Evolutionary conservation across 139 green algal genomes (phyloP).

Genomic region (Tetradesmus obliquus): DNA sequence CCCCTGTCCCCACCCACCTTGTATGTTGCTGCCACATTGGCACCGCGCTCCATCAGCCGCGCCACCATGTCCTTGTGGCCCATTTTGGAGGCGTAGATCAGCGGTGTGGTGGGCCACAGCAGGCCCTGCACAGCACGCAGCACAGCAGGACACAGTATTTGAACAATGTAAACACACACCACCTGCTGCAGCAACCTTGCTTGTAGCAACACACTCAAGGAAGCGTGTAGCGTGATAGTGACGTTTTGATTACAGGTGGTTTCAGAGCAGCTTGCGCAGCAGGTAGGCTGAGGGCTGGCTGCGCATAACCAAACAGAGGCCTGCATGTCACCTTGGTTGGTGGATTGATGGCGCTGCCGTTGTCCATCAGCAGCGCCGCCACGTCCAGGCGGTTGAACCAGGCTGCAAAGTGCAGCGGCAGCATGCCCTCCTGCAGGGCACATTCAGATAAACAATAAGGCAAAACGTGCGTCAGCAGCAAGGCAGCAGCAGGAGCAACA

Average conservation of each 20-base stretch:
- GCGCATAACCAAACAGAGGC: background rate
- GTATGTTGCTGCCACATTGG: conserved; percentile 16
- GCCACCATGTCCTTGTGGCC: conserved; percentile 40
- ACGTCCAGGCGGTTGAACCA: conserved; percentile 39
- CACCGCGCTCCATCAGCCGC: conserved; percentile 38
- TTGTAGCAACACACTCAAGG: no score
- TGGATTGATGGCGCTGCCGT: conserved; percentile 12
- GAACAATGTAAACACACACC: background rate
- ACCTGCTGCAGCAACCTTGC: no score
- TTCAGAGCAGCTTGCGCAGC: background rate
- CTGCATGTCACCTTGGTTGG: background rate
- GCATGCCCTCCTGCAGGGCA: conserved; percentile 31
- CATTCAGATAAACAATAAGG: background rate
- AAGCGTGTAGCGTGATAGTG: no score
- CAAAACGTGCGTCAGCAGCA: background rate
- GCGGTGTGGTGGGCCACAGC: conserved; percentile 40
- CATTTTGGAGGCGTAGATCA: conserved; percentile 37
- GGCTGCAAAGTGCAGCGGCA: conserved; percentile 44
- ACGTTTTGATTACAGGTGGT: no score
- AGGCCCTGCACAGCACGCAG: conserved; percentile 3
- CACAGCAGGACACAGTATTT: background rate
- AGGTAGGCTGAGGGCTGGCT: background rate
- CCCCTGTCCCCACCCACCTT: background rate
- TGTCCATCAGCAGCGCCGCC: conserved; percentile 37
- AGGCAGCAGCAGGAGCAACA: background rate